phyloP scores from a whole-genome alignment of 2,329 filamentous ascomycete genomes.

The Microsporum ferrugineum region DNA sequence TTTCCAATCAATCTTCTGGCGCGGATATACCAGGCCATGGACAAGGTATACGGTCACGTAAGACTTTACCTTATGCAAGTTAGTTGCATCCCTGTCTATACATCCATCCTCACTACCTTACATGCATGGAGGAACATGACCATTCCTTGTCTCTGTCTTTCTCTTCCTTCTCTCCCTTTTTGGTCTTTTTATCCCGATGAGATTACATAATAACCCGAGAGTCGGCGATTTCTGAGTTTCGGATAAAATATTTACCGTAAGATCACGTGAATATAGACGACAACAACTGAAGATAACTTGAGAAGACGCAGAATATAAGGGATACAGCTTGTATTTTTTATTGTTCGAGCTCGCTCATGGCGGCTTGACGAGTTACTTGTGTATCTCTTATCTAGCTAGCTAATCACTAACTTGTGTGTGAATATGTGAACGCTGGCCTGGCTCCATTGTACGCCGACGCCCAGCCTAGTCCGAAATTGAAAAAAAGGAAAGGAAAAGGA shows the following conservation, averaged over 20 bases:
- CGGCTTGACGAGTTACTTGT: not conserved
- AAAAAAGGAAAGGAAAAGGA: not conserved
- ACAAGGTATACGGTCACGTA: not conserved
- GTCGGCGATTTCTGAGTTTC: not conserved
- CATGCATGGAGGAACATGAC: not conserved
- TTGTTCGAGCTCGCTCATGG: not conserved
- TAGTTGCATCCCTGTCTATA: not conserved
- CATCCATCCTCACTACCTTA: not conserved
- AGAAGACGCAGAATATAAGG: not conserved
- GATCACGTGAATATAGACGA: not conserved
- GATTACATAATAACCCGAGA: not conserved
- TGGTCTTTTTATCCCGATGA: not conserved
- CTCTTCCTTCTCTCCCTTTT: not conserved
- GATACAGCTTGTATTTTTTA: not conserved
- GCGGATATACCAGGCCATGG: not conserved
- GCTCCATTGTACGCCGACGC: constrained; percentile 1
- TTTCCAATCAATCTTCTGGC: not conserved
- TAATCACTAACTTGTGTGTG: not conserved
- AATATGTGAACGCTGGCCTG: constrained; percentile 1
- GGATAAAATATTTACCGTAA: not conserved
- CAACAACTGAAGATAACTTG: not conserved
- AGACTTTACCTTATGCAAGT: not conserved
- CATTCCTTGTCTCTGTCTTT: not conserved
- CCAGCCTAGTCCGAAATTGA: constrained; percentile 4
- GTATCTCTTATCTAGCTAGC: constrained; percentile 2